phyloP scores from a whole-genome alignment of 2,329 filamentous ascomycete genomes.

The Pseudogymnoascus sp. region DNA sequence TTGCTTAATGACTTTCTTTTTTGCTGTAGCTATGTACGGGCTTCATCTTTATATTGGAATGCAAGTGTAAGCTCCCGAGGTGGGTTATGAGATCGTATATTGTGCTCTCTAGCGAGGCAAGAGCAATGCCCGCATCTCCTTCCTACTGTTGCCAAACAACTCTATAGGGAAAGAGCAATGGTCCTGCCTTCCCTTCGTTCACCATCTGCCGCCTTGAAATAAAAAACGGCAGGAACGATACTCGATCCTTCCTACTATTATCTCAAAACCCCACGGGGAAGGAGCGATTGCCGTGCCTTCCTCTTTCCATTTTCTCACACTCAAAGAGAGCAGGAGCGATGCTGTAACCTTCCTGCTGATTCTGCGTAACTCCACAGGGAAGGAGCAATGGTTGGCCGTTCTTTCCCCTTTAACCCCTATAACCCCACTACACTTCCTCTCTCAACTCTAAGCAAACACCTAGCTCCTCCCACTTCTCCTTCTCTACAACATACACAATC shows the following conservation, averaged over 20 bases:
- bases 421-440: constrained; percentile 11
- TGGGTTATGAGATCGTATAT: background rate
- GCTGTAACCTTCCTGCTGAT: background rate
- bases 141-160: background rate
- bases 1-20: background rate
- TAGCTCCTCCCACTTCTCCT: constrained; percentile 23
- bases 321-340: background rate
- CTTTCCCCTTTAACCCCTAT: background rate
- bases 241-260: background rate
- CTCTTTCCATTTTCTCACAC: background rate
- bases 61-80: background rate
- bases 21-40: background rate
- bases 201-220: too few relatives aligned
- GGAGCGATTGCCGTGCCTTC: background rate
- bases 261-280: background rate
- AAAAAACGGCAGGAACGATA: too few relatives aligned
- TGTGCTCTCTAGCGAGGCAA: background rate
- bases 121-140: background rate
- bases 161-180: background rate
- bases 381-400: background rate
- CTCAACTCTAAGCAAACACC: constrained; percentile 31
- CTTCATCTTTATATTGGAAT: background rate
- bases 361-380: background rate
- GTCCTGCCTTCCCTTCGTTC: background rate
- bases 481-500: constrained; percentile 18